Conservation (phyloP, 768 basidiomycete genomes). For the Podaxis sp. region DNA sequence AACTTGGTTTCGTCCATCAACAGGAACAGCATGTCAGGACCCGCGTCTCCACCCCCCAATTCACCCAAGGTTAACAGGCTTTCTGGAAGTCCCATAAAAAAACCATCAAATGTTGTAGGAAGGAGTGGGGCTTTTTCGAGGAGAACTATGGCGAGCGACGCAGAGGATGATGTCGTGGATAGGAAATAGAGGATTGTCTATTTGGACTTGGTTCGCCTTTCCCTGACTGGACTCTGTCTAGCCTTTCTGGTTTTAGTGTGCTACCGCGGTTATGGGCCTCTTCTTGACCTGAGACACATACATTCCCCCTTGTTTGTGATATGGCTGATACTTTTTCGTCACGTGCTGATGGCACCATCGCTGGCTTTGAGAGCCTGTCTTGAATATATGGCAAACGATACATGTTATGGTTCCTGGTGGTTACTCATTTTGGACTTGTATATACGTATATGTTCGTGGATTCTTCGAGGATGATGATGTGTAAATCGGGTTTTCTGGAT, state of each 20-base stretch:
- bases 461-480: background rate
- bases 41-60: conserved; percentile 23
- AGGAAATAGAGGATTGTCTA: conserved; percentile 19
- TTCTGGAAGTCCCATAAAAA: conserved; percentile 40
- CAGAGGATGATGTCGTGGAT: conserved; percentile 68
- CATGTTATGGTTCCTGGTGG: background rate
- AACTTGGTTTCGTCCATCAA: conserved; percentile 56
- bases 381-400: background rate
- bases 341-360: too few species aligned
- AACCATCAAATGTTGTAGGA: conserved; percentile 46
- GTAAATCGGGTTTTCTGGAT: background rate
- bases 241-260: background rate
- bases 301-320: too few species aligned
- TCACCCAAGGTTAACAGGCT: conserved; percentile 40
- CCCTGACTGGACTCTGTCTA: background rate
- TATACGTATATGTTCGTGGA: background rate
- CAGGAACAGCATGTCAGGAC: conserved; percentile 37
- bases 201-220: background rate
- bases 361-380: too few species aligned
- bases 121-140: conserved; percentile 51
- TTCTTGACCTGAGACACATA: too few species aligned
- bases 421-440: background rate
- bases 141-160: conserved; percentile 80
- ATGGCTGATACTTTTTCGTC: too few species aligned
- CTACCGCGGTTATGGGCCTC: too few species aligned